Evolutionary conservation across 345 rosid genomes (phyloP).

Genomic region (Rhodamnia argentea): DNA sequence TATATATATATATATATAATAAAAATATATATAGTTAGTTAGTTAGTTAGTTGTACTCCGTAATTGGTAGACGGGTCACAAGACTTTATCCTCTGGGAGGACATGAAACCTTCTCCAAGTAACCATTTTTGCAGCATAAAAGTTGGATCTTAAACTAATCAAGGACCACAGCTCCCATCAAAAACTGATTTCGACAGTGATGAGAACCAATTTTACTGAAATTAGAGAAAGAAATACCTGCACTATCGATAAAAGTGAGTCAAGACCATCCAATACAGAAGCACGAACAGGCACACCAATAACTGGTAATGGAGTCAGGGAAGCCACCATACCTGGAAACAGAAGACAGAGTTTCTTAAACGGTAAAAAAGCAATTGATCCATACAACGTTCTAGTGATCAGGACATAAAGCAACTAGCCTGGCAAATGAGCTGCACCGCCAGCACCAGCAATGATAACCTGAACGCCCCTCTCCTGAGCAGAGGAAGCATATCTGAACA

Average conservation of each 20-base stretch:
- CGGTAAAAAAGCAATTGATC: not conserved
- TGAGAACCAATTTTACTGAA: not conserved
- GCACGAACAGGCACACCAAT: constrained; percentile 90
- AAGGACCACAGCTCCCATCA: too few relatives aligned
- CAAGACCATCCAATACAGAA: constrained; percentile 76
- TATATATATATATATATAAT: too few relatives aligned
- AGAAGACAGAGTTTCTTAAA: not conserved
- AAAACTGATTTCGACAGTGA: not conserved
- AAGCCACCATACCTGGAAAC: constrained; percentile 83
- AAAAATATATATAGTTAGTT: too few relatives aligned
- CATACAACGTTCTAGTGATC: not conserved
- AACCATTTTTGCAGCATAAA: not conserved
- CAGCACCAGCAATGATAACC: constrained; percentile 94
- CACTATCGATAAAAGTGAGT: constrained; percentile 89
- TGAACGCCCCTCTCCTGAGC: constrained; percentile 62
- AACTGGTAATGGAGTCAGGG: constrained; percentile 86
- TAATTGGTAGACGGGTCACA: not conserved
- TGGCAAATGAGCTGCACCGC: constrained; percentile 98
- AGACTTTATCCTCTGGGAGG: not conserved
- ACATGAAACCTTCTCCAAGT: not conserved
- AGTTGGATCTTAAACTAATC: not conserved
- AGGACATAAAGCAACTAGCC: constrained; percentile 21
- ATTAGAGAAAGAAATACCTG: constrained; percentile 38
- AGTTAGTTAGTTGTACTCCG: too few relatives aligned
- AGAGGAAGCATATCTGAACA: constrained; percentile 77